Percentiles rank a stretch among this genome's conserved stretches.
These are phyloP conservation scores for Corylus heterophylla DNA, from an alignment of 306 rosid genomes.

Conservation along the genomic window DNA sequence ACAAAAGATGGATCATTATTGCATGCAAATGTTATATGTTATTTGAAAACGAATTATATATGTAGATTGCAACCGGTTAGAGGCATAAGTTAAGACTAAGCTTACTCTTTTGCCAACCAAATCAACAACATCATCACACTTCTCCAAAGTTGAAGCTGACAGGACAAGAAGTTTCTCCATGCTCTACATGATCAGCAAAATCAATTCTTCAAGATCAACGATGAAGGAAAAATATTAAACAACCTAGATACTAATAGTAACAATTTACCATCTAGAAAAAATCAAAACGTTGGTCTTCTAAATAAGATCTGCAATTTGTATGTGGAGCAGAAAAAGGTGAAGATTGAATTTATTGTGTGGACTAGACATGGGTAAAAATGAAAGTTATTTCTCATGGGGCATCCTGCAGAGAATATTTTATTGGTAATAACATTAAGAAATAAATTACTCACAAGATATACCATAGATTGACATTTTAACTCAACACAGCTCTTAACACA, in stretches of 20 bases:
- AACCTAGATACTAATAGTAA: not conserved
- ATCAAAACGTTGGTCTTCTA: constrained; percentile 2
- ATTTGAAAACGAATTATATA: not conserved
- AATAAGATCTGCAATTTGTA: constrained; percentile 18
- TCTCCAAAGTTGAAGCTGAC: constrained; percentile 39
- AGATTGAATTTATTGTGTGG: constrained; percentile 1
- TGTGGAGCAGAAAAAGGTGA: constrained; percentile 3
- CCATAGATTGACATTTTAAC: not conserved
- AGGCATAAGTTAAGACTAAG: constrained; percentile 2
- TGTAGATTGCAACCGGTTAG: constrained; percentile 1
- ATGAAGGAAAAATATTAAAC: not conserved
- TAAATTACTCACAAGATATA: not conserved
- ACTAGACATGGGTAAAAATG: not conserved
- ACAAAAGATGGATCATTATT: not conserved
- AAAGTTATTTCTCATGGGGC: not conserved
- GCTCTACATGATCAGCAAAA: constrained; percentile 29
- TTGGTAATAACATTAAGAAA: not conserved
- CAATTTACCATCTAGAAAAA: constrained; percentile 2
- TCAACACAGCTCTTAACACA: not conserved
- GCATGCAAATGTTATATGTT: not conserved
- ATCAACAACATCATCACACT: constrained; percentile 14
- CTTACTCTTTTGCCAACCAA: constrained; percentile 28
- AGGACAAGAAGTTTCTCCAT: constrained; percentile 39
- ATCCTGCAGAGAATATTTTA: not conserved
- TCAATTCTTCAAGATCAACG: constrained; percentile 1